Base-by-base conservation (phyloP, 345 rosid species). In the Raphanus sativus region DNA sequence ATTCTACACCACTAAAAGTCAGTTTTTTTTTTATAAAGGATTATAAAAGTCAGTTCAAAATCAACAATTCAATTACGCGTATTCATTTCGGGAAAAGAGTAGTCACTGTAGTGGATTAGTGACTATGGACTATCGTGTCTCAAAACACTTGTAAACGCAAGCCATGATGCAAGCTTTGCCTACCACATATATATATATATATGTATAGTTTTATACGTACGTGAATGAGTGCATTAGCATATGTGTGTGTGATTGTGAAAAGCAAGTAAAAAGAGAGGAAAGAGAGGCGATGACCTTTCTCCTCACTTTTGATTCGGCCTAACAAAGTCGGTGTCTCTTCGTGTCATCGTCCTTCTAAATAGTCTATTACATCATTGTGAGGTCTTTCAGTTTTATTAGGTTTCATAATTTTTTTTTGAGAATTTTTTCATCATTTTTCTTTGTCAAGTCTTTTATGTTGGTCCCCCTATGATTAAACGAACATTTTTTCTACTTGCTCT, bases 301-400 rank as follows among this genome's bases (percentile, higher is more conserved):
- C 61, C 68, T 78, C 73, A 52, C 63, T 45, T 67, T 78, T 32
- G 73, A 73, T 64, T 73, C 69, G 69, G 74, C 81, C 77, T 73
- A 78, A 67, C 55, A 67, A 72, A 78, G 81, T 78, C 74, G 74
- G 74, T 67, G 74, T 78, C 69, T 50, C 74, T 78, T 52, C 81
- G 56, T 77, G 81, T 65, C 76, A 65, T 71, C 77, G 65, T 73
- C 77, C 73, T 72, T 55, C 6, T 70, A 70, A 59, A 71, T 65
- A 65, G 71, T 77, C 71, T 78, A 32, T 61, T 67, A 48, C 28
- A 78, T 73, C 74, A 67, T 78, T 67, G 65, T 60, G 29, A 78
- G 32, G 81, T 67, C 13, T 61, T 67, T 45, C 33, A 42, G 60
- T 8, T 48, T 78, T 10, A 45, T 78, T 78, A 59, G 56, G 74